Evolutionary conservation across 805 yeast species (phyloP), one percentile per base, ranked within the genome.

Genomic region (Yarrowia phangngaensis): DNA sequence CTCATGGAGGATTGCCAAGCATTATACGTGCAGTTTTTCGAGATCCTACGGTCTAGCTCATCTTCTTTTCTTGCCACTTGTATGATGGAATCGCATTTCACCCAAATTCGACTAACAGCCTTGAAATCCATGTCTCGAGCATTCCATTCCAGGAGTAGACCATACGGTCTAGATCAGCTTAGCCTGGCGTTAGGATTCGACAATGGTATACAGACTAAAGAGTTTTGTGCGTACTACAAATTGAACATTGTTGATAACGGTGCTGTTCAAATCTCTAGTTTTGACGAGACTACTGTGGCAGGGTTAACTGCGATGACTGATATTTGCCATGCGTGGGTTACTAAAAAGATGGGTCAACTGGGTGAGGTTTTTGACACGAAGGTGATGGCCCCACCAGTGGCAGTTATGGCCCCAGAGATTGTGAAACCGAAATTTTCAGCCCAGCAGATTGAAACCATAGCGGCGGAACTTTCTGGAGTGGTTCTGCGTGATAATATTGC

Each of bases 21-120:
- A 56, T 59, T 82, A 15, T 86, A 76, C 59, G 69, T 70, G 2
- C 72, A 74, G 49, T 84, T 89, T 59, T 89, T 90, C 63, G 65
- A 71, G 3, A 43, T 20, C 4, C 19, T 48, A 8, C 31, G 20
- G 9, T 15, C 22, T 13, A 70, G 76, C 0, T 59, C 64, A 6
- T 73, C 78, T 1, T 92, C 95, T 1, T 74, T 80, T 50, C 66
- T 89, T 20, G 63, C 87, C 61, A 71, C 85, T 3, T 87, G 90
- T 52, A 66, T 90, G 28, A 64, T 85, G 14, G 95, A 92, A 61
- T 78, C 80, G 2, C 88, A 84, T 56, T 78, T 86, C 60, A 84
- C 83, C 57, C 90, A 87, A 51, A 70, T 88, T 3, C 65, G 97
- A 34, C 79, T 83, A 55, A 78, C 78, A 57, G 88, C 90, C 0